Percentiles rank a stretch among this genome's conserved stretches.
These are phyloP conservation scores for Bacidia rubella DNA, from an alignment of 495 filamentous ascomycete species.

Conservation along the genomic window DNA sequence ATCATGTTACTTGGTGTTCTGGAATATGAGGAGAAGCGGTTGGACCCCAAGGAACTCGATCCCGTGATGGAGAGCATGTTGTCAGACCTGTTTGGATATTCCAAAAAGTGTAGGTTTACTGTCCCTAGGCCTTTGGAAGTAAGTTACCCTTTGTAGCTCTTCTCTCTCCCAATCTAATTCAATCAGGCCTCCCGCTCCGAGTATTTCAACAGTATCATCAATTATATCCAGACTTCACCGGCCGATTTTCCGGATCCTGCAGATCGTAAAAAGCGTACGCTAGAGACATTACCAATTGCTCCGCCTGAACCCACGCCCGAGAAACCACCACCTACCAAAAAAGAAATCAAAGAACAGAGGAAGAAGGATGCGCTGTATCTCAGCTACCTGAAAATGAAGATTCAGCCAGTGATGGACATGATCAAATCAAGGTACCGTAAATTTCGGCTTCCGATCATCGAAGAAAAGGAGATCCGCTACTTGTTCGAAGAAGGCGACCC, in stretches of 20 bases:
- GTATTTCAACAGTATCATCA: constrained; percentile 61
- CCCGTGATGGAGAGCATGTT: constrained; percentile 36
- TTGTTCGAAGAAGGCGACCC: constrained; percentile 73
- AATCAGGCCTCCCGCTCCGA: constrained; percentile 46
- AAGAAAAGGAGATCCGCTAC: constrained; percentile 57
- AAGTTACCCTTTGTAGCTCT: constrained; percentile 15
- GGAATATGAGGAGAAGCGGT: constrained; percentile 42
- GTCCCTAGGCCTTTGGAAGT: constrained; percentile 51
- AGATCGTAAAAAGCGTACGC: constrained; percentile 69
- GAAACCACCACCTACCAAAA: constrained; percentile 43
- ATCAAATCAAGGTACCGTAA: constrained; percentile 72
- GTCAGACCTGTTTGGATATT: constrained; percentile 70
- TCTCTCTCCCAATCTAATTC: constrained; percentile 21
- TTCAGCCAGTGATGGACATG: constrained; percentile 92
- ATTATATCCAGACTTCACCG: constrained; percentile 63
- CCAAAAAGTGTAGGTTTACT: constrained; percentile 57
- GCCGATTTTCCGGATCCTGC: constrained; percentile 73
- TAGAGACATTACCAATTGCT: constrained; percentile 64
- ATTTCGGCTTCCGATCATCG: constrained; percentile 68
- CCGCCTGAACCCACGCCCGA: constrained; percentile 54
- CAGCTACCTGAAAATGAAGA: constrained; percentile 70
- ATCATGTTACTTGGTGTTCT: constrained; percentile 73
- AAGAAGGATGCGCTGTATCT: constrained; percentile 65
- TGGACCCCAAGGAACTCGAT: constrained; percentile 24
- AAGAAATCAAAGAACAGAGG: constrained; percentile 66